A percentile compares a stretch with the other conserved stretches of the same genome.
These are phyloP conservation scores for Trichoderma sp. DNA, from an alignment of 2,329 filamentous ascomycete genomes.

Conservation along the genomic window DNA sequence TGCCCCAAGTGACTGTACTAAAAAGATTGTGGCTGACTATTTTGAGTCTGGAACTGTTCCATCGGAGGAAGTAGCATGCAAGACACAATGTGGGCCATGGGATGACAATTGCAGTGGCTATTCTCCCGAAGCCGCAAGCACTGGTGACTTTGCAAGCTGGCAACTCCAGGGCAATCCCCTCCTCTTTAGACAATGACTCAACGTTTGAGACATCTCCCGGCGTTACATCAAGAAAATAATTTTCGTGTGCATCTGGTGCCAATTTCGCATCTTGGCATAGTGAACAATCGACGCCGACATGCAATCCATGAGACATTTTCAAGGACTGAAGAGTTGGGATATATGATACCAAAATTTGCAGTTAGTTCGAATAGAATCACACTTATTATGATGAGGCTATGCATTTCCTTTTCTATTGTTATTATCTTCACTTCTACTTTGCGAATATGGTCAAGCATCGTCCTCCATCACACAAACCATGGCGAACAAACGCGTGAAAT, in stretches of 20 bases:
- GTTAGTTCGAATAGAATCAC: background rate
- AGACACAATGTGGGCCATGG: background rate
- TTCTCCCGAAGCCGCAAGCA: background rate
- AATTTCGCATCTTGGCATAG: background rate
- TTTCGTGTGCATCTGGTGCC: background rate
- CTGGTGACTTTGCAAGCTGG: background rate
- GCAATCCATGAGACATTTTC: background rate
- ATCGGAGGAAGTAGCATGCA: background rate
- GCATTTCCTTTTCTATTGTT: background rate
- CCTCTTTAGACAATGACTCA: background rate
- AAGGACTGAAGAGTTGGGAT: background rate
- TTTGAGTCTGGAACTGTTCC: constrained; percentile 2
- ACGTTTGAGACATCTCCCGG: background rate
- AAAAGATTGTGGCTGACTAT: background rate
- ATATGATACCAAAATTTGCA: background rate
- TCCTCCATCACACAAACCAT: background rate
- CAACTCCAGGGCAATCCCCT: background rate
- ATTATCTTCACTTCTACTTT: background rate
- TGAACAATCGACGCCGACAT: background rate
- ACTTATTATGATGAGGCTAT: background rate
- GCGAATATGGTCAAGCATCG: background rate
- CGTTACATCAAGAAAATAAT: background rate
- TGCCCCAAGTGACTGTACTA: background rate
- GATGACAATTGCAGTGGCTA: background rate
- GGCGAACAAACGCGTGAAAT: background rate